Conservation (phyloP, 2,329 filamentous ascomycete species). For the Penicillium sp. region DNA sequence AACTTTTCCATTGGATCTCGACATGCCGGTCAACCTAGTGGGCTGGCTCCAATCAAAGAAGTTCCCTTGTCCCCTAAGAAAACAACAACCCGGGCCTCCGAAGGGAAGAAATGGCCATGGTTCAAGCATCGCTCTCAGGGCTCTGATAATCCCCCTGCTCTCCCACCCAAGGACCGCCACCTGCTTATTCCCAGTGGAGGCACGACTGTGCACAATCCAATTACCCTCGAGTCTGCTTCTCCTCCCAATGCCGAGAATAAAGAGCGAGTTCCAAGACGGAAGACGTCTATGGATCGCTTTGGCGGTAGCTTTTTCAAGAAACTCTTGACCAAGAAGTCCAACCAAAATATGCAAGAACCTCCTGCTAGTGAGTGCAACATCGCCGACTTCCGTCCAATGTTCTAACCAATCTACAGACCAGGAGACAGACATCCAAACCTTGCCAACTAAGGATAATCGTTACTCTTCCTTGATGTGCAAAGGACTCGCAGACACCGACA, state of each 20-base stretch:
- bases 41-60: constrained; percentile 46
- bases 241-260: background rate
- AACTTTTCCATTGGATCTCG: constrained; percentile 25
- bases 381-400: background rate
- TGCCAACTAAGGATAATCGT: constrained; percentile 6
- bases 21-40: constrained; percentile 22
- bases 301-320: constrained; percentile 50
- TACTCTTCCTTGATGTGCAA: constrained; percentile 12
- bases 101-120: constrained; percentile 48
- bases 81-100: constrained; percentile 17
- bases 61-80: constrained; percentile 34
- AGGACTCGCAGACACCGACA: constrained; percentile 15
- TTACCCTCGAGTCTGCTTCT: constrained; percentile 4
- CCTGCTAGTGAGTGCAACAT: constrained; percentile 38
- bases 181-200: constrained; percentile 25
- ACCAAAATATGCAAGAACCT: constrained; percentile 31
- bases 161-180: constrained; percentile 22
- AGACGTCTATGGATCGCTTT: constrained; percentile 32
- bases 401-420: background rate
- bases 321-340: constrained; percentile 51
- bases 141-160: constrained; percentile 21
- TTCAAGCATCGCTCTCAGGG: constrained; percentile 38
- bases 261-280: constrained; percentile 14
- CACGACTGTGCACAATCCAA: constrained; percentile 28
- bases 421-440: constrained; percentile 2